Percentiles rank a stretch among this genome's conserved stretches.
Evolutionary conservation across 2,329 filamentous ascomycete species (phyloP).

Genomic region (Calonectria leucothoes): DNA sequence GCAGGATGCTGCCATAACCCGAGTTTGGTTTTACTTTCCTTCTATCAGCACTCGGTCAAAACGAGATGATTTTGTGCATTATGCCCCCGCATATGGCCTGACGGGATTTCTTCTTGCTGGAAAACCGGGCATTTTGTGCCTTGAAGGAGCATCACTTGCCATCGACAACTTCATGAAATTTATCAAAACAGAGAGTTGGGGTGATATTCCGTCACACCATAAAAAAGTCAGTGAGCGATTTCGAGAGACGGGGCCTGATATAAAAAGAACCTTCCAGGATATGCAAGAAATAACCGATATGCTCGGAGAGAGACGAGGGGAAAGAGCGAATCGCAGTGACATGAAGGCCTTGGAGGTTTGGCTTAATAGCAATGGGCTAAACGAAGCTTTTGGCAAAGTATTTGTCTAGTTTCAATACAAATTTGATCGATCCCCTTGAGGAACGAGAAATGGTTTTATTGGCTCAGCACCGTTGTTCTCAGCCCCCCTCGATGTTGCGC

Average conservation of each 20-base stretch:
- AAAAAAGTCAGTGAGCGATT: slow-evolving; percentile 71
- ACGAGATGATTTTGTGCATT: slow-evolving; percentile 65
- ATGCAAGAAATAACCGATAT: slow-evolving; percentile 69
- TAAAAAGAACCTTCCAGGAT: slow-evolving; percentile 58
- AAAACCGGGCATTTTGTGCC: slow-evolving; percentile 66
- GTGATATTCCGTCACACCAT: slow-evolving; percentile 70
- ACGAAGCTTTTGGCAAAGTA: slow-evolving; percentile 41
- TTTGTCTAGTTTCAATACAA: slow-evolving; percentile 29
- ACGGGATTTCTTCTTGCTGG: slow-evolving; percentile 71
- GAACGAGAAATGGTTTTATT: too few species aligned
- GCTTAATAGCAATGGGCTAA: slow-evolving; percentile 50
- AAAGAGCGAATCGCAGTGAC: slow-evolving; percentile 62
- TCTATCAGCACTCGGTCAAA: slow-evolving; percentile 70
- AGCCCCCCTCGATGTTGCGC: too few species aligned
- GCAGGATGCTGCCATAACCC: slow-evolving; percentile 49
- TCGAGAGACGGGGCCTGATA: slow-evolving; percentile 49
- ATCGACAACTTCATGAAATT: slow-evolving; percentile 72
- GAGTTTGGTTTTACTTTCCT: slow-evolving; percentile 74
- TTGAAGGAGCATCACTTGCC: slow-evolving; percentile 58
- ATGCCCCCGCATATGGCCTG: slow-evolving; percentile 63
- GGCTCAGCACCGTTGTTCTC: too few species aligned
- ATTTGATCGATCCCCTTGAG: too few species aligned
- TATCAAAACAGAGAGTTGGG: slow-evolving; percentile 73
- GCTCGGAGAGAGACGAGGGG: slow-evolving; percentile 59
- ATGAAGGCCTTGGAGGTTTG: slow-evolving; percentile 65